A percentile compares a stretch with the other conserved stretches of the same genome.
phyloP scores from a whole-genome alignment of 257 asterid species.

The Pogostemon cablin region DNA sequence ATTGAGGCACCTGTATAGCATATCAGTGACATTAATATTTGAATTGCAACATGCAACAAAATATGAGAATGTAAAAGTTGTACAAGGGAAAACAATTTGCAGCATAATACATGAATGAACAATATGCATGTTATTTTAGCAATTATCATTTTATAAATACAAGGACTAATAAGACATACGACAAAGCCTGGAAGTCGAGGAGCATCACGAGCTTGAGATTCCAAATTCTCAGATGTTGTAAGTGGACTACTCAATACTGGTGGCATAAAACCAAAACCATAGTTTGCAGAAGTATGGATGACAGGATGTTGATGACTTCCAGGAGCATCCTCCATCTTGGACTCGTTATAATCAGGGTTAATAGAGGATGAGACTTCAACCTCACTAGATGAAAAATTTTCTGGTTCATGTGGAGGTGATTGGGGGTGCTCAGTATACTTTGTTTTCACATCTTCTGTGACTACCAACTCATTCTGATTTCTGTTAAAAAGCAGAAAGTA shows the following conservation, averaged over 20 bases:
- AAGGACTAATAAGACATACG: slow-evolving; percentile 50
- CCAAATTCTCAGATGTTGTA: slow-evolving; percentile 67
- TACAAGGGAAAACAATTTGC: background rate
- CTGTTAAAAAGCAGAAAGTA: slow-evolving; percentile 46
- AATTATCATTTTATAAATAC: background rate
- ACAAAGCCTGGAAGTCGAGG: slow-evolving; percentile 68
- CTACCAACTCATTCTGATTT: slow-evolving; percentile 47
- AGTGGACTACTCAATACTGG: slow-evolving; percentile 59
- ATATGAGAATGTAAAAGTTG: slow-evolving; percentile 21
- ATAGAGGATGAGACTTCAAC: slow-evolving; percentile 58
- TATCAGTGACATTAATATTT: slow-evolving; percentile 17
- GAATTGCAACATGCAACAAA: slow-evolving; percentile 23
- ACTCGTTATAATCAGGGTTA: slow-evolving; percentile 51
- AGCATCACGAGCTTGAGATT: slow-evolving; percentile 70
- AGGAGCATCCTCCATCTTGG: slow-evolving; percentile 59
- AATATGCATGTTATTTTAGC: slow-evolving; percentile 4
- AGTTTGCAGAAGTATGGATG: slow-evolving; percentile 61
- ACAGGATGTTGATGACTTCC: slow-evolving; percentile 60
- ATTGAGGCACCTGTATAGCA: slow-evolving; percentile 65
- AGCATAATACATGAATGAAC: background rate
- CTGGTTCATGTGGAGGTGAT: slow-evolving; percentile 52
- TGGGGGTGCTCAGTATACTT: slow-evolving; percentile 56
- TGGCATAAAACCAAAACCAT: slow-evolving; percentile 63
- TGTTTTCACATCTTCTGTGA: slow-evolving; percentile 50
- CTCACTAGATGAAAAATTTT: slow-evolving; percentile 44